Base-by-base conservation (phyloP, 75 land plant genomes). In the Cupressus sempervirens region DNA sequence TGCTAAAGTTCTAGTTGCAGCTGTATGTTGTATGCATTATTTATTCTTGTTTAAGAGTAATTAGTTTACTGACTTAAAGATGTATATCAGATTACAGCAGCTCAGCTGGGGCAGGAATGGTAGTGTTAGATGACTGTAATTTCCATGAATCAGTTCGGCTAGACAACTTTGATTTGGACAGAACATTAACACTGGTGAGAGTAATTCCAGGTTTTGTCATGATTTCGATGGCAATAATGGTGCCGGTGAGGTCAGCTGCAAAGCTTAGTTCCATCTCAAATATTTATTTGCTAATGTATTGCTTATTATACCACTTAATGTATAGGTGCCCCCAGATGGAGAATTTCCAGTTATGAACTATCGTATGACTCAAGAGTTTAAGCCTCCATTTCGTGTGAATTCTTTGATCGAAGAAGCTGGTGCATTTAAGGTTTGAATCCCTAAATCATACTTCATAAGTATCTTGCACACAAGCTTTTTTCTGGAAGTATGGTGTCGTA, bases 271-370 rank as follows among this genome's bases (percentile, higher is more conserved):
- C 7, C 86, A 83, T 84, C 36, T 54, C 81, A 34, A 29, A 23
- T 45, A 18, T 52, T 54, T 52, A 52, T 43, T 84, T 32, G 4
- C 12, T 10, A 52, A 23, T 85, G 11, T 26, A 26, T 41, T 86
- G 23, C 41, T 67, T 29, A 43, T 85, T 87, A 32, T 43, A 84
- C 20, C 62, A 34, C 46, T 83, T 38, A 43, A 52, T 79, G 7
- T 76, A 65, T 84, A 96, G 99, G 91, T 97, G 45, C 99, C 99
- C 12, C 92, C 98, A 23, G 99, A 96, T 90, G 99, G 99, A 82
- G 99, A 97, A 85, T 97, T 97, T 85, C 87, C 99, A 74, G 95
- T 96, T 74, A 97, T 97, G 99, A 97, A 97, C 79, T 97, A 96
- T 79, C 94, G 98, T 10, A 94, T 96, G 90, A 97, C 96, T 72